Base-by-base conservation (phyloP, 176 grass and related monocot genomes). In the Triticum monococcum region DNA sequence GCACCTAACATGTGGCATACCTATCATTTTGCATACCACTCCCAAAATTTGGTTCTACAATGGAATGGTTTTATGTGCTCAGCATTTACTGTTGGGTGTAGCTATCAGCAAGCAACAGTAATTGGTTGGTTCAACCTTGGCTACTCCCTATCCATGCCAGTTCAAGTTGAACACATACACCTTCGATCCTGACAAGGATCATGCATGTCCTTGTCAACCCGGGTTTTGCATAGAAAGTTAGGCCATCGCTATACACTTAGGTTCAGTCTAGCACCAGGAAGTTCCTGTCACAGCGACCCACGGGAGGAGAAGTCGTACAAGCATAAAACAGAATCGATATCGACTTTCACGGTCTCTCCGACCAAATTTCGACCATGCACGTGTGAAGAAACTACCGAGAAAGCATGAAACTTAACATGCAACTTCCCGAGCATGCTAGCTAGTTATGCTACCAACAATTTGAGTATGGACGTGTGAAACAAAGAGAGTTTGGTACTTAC, bases 401-500 rank as follows among this genome's bases (percentile, higher is more conserved):
- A 73, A 72, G 24, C 2, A 2, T 9, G 4, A 60, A 31, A 40
- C 22, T 5, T 63, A 10, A 63, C 8, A 22, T 22, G 56, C 16
- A 18, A 18, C 50, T 54, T 54, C 50, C 50, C 16, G 16, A 54
- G 50, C 50, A 54, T 54, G 18, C 56, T 1, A 59, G 18, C 56
- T 1, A 59, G 3, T 59, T 59, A 22, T 59, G 56, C 18, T 59
- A 5, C 60, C 66, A 31, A 37, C 7, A 25, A 37, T 52, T 0
- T 3, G 17, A 11, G 2, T 0, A 8, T 59, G 56, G 0, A 59
- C 6, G 6, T 3, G 56, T 59, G 20, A 59, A 59, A 59, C 6
- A 9, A 22, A 23, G 60, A 1, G 10, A 6, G 78, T 18, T 64
- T 1, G 6, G 33, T 46, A 64, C 91, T 71, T 46, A 98, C 95